Evolutionary conservation across 2,329 filamentous ascomycete species (phyloP), one percentile per base, ranked within the genome.

Genomic region (Diaporthe capsici): DNA sequence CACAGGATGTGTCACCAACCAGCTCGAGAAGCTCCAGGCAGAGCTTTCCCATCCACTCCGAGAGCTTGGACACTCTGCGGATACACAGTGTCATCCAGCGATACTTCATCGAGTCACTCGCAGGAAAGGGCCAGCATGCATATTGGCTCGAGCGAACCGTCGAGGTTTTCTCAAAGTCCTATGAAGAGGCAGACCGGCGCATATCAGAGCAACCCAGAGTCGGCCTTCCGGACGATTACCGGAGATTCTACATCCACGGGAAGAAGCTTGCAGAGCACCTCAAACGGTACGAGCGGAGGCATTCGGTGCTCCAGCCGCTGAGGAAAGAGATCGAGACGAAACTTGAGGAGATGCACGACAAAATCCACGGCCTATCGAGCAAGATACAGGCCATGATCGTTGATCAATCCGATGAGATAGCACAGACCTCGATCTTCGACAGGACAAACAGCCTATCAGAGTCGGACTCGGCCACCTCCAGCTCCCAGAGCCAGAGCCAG

Each of bases 81-180:
- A 82, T 90, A 10, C 88, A 90, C 77, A 86, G 85, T 44, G 87
- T 90, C 7, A 87, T 90, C 2, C 88, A 90, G 76, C 85, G 85
- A 2, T 90, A 90, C 77, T 89, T 90, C 74, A 82, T 88, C 34
- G 87, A 89, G 65, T 83, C 84, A 0, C 81, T 90, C 3, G 82
- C 82, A 28, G 83, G 86, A 20, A 83, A 85, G 25, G 84, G 83
- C 42, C 81, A 86, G 68, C 81, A 86, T 0, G 79, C 82, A 0
- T 86, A 86, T 75, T 91, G 89, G 89, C 82, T 91, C 15, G 85
- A 87, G 63, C 83, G 86, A 28, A 86, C 89, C 3, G 82, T 86
- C 2, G 80, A 81, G 15, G 82, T 91, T 1, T 91, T 89, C 79
- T 89, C 86, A 74, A 82, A 80, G 25, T 88, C 88, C 0, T 90